These are phyloP conservation scores for Inosperma sp. DNA, from an alignment of 768 basidiomycete genomes.

Conservation along the genomic window DNA sequence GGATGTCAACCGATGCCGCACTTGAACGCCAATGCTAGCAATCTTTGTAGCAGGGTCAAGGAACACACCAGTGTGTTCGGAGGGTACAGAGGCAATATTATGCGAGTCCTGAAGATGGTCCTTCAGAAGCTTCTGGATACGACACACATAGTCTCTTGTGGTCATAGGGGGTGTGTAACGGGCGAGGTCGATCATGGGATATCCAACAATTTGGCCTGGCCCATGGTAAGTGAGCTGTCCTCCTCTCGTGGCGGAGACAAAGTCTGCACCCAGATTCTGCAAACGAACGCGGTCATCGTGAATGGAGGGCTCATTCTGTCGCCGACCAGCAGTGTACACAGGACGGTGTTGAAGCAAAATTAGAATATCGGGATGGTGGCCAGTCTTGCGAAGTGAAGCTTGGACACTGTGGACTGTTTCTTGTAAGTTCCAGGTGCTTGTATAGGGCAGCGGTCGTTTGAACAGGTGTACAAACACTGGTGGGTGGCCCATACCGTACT, in stretches of 20 bases:
- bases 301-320: slow-evolving; percentile 64
- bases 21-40: slow-evolving; percentile 94
- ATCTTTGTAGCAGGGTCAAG: slow-evolving; percentile 76
- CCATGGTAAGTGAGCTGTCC: slow-evolving; percentile 97
- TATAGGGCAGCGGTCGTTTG: slow-evolving; percentile 72
- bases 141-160: slow-evolving; percentile 80
- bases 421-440: slow-evolving; percentile 61
- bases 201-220: slow-evolving; percentile 95
- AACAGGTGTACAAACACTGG: slow-evolving; percentile 80
- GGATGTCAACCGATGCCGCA: slow-evolving; percentile 88
- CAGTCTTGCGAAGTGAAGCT: slow-evolving; percentile 41
- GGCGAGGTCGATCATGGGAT: slow-evolving; percentile 88
- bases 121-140: slow-evolving; percentile 69
- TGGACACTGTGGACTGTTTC: slow-evolving; percentile 67
- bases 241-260: slow-evolving; percentile 75
- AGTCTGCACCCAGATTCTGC: slow-evolving; percentile 80
- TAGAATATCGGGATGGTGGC: slow-evolving; percentile 55
- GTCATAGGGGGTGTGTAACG: slow-evolving; percentile 66
- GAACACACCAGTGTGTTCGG: slow-evolving; percentile 90
- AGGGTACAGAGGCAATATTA: slow-evolving; percentile 50
- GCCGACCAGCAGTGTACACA: slow-evolving; percentile 91
- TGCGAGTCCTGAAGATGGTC: slow-evolving; percentile 56
- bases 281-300: slow-evolving; percentile 58
- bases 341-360: slow-evolving; percentile 87
- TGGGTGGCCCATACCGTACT: slow-evolving; percentile 31